Conservation (phyloP, 2,329 filamentous ascomycete species). For the Byssothecium circinans region DNA sequence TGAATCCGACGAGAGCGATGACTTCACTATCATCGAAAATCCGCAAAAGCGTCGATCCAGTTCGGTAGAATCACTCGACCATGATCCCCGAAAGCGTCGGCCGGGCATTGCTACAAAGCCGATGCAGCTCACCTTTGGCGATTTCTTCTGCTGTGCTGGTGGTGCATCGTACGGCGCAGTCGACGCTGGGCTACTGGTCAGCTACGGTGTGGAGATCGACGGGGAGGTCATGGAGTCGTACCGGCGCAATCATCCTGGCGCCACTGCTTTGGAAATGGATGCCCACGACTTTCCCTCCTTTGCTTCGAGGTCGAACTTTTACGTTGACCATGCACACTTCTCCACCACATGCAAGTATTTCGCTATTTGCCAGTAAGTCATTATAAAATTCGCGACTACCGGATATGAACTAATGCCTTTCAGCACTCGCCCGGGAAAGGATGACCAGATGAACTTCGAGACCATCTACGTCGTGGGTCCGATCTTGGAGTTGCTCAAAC, state of each 20-base stretch:
- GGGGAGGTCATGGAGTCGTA: slow-evolving; percentile 16
- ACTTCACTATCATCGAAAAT: not conserved
- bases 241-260: slow-evolving; percentile 11
- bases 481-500: slow-evolving; percentile 16
- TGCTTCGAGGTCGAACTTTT: not conserved
- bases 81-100: not conserved
- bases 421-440: slow-evolving; percentile 17
- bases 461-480: slow-evolving; percentile 21
- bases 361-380: not conserved
- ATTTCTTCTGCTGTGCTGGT: slow-evolving; percentile 22
- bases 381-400: not conserved
- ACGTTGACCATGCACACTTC: not conserved
- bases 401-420: slow-evolving; percentile 1
- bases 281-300: slow-evolving; percentile 18
- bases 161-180: slow-evolving; percentile 24
- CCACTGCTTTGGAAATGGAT: slow-evolving; percentile 10
- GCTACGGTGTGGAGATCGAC: slow-evolving; percentile 21
- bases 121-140: slow-evolving; percentile 15
- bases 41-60: not conserved
- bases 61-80: slow-evolving; percentile 3
- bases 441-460: slow-evolving; percentile 26
- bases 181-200: slow-evolving; percentile 14
- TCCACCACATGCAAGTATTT: not conserved
- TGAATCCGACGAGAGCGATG: slow-evolving; percentile 1
- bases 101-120: slow-evolving; percentile 2